Percentiles rank a stretch among this genome's conserved stretches.
phyloP scores from a whole-genome alignment of 352 stramenopile genomes.

The Globisporangium perplexum region DNA sequence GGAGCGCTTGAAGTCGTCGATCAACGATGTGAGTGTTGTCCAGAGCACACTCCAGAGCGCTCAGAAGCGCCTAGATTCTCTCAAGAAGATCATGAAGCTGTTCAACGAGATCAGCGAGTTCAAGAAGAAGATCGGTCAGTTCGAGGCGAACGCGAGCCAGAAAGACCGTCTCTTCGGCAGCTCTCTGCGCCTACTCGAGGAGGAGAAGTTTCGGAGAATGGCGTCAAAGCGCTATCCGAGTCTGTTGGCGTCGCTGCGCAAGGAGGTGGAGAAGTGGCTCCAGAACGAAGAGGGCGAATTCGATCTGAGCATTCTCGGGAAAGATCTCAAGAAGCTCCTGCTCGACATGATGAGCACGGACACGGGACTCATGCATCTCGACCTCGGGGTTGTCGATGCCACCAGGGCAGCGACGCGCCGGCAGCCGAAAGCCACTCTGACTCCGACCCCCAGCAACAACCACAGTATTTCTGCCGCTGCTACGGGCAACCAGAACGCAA shows the following conservation, averaged over 20 bases:
- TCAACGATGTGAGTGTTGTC: slow-evolving; percentile 39
- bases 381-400: slow-evolving; percentile 45
- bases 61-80: slow-evolving; percentile 51
- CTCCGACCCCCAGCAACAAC: slow-evolving; percentile 23
- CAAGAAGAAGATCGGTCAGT: slow-evolving; percentile 70
- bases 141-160: slow-evolving; percentile 60
- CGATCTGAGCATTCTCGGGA: slow-evolving; percentile 61
- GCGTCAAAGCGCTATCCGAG: slow-evolving; percentile 66
- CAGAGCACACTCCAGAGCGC: slow-evolving; percentile 41
- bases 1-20: slow-evolving; percentile 30
- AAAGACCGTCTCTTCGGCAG: slow-evolving; percentile 74
- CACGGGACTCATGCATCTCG: slow-evolving; percentile 80
- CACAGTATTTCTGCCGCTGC: slow-evolving; percentile 3
- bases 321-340: slow-evolving; percentile 66
- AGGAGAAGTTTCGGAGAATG: slow-evolving; percentile 72
- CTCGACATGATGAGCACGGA: slow-evolving; percentile 80
- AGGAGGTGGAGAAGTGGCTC: slow-evolving; percentile 71
- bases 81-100: slow-evolving; percentile 77
- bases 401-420: slow-evolving; percentile 28
- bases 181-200: slow-evolving; percentile 63
- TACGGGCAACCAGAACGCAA: slow-evolving; percentile 12
- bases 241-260: slow-evolving; percentile 36
- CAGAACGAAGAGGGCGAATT: slow-evolving; percentile 70
- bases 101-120: slow-evolving; percentile 66
- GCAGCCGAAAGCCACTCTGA: slow-evolving; percentile 21